Evolutionary conservation across 495 filamentous ascomycete species (phyloP).

Genomic region (Podospora pseudocomata): DNA sequence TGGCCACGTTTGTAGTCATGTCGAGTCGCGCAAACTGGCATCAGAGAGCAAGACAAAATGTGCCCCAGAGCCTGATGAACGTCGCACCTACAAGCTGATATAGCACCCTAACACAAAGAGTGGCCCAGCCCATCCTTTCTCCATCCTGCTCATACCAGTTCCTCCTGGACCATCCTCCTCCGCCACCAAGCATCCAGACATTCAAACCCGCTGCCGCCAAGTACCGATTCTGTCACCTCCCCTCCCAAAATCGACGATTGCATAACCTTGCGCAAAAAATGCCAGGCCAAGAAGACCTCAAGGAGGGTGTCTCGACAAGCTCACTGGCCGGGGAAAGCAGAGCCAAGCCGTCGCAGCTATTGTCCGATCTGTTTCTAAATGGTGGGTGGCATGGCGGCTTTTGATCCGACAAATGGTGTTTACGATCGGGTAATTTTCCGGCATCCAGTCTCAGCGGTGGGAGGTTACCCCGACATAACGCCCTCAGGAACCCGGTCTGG

Average conservation of each 20-base stretch:
- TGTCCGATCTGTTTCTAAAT: neutral
- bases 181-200: constrained; percentile 8
- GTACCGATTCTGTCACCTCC: constrained; percentile 16
- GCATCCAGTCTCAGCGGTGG: constrained; percentile 11
- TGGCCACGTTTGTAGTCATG: constrained; percentile 19
- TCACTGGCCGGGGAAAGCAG: constrained; percentile 22
- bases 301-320: constrained; percentile 9
- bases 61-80: neutral
- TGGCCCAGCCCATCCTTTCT: neutral
- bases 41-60: neutral
- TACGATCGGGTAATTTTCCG: constrained; percentile 26
- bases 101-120: neutral
- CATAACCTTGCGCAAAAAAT: constrained; percentile 11
- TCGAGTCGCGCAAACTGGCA: neutral
- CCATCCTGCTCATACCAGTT: neutral
- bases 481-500: neutral
- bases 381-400: neutral
- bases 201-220: constrained; percentile 1
- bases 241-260: constrained; percentile 10
- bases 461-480: neutral
- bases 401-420: constrained; percentile 18
- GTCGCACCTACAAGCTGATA: neutral
- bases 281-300: neutral
- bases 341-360: constrained; percentile 17
- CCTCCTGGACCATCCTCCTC: constrained; percentile 12